These are phyloP conservation scores for Moesziomyces globuligerus DNA, from an alignment of 1,284 basidiomycete genomes.

Conservation along the genomic window DNA sequence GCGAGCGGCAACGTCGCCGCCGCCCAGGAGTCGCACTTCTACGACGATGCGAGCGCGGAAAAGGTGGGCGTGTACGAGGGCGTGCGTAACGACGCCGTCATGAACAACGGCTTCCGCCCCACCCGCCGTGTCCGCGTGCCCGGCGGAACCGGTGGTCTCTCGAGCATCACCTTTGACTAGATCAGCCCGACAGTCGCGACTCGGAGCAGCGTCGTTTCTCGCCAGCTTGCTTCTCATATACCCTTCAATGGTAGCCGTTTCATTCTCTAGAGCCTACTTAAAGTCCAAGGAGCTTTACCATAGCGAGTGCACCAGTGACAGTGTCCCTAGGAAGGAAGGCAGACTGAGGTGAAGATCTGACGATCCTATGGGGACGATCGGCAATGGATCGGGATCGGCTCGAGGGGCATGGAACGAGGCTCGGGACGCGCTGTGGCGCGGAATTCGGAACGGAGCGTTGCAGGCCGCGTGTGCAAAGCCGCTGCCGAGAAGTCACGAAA, in stretches of 20 bases:
- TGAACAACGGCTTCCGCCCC: constrained; percentile 56
- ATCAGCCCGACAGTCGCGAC: background rate
- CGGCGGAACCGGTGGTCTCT: constrained; percentile 51
- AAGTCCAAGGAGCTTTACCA: no score
- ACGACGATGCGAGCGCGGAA: constrained; percentile 17
- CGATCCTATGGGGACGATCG: background rate
- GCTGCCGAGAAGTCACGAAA: background rate
- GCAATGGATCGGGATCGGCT: background rate
- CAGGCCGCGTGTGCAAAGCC: no score
- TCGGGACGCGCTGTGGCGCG: background rate
- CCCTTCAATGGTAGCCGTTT: constrained; percentile 17
- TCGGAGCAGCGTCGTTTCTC: background rate
- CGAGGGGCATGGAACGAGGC: background rate
- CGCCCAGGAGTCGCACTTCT: constrained; percentile 26
- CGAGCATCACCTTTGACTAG: constrained; percentile 52
- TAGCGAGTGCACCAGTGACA: no score
- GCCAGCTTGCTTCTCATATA: constrained; percentile 12
- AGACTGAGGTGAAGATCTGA: no score
- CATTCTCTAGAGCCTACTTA: no score
- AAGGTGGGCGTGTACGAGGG: constrained; percentile 44
- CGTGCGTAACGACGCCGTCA: constrained; percentile 41
- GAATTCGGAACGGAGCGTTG: constrained; percentile 19
- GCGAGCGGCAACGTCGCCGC: constrained; percentile 29
- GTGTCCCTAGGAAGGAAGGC: no score
- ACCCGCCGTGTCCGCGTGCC: constrained; percentile 54